Evolutionary conservation across 2,329 filamentous ascomycete genomes (phyloP).

Genomic region (Aspergillus carbonarius): DNA sequence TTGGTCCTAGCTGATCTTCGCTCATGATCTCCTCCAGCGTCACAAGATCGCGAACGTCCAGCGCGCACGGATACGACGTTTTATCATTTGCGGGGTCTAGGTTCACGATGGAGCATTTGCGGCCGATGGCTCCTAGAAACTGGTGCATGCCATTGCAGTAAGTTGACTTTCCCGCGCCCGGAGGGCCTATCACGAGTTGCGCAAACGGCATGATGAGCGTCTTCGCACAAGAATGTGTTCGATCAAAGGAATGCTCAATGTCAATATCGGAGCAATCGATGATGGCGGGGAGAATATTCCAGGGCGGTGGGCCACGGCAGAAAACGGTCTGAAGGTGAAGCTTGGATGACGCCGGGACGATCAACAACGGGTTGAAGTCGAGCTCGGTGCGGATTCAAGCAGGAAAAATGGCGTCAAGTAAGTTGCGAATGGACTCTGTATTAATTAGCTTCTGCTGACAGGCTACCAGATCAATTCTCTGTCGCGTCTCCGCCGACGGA

Average conservation of each 20-base stretch:
- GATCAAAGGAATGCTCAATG: background rate
- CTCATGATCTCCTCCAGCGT: conserved; percentile 95
- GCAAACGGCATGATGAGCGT: conserved; percentile 54
- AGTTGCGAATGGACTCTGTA: conserved; percentile 10
- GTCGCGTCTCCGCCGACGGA: conserved; percentile 79
- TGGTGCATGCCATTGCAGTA: conserved; percentile 99
- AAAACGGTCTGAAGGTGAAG: conserved; percentile 31
- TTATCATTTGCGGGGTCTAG: conserved; percentile 96
- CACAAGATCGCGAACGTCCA: conserved; percentile 86
- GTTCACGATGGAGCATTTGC: conserved; percentile 93
- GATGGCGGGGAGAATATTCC: conserved; percentile 27
- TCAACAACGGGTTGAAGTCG: conserved; percentile 20
- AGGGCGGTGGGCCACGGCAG: conserved; percentile 33
- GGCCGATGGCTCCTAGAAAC: conserved; percentile 92
- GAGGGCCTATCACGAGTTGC: conserved; percentile 91
- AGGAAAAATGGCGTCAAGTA: conserved; percentile 45
- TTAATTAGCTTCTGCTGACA: conserved; percentile 6
- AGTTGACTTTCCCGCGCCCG: conserved; percentile 93
- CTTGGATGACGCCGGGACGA: conserved; percentile 24
- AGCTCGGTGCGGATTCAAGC: conserved; percentile 7
- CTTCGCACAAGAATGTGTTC: background rate
- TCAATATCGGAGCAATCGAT: background rate
- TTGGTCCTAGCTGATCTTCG: conserved; percentile 84
- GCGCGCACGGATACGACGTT: conserved; percentile 80
- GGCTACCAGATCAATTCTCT: conserved; percentile 67